A percentile compares a stretch with the other conserved stretches of the same genome.
phyloP scores from a whole-genome alignment of 306 rosid species.

The Castanea crenata region DNA sequence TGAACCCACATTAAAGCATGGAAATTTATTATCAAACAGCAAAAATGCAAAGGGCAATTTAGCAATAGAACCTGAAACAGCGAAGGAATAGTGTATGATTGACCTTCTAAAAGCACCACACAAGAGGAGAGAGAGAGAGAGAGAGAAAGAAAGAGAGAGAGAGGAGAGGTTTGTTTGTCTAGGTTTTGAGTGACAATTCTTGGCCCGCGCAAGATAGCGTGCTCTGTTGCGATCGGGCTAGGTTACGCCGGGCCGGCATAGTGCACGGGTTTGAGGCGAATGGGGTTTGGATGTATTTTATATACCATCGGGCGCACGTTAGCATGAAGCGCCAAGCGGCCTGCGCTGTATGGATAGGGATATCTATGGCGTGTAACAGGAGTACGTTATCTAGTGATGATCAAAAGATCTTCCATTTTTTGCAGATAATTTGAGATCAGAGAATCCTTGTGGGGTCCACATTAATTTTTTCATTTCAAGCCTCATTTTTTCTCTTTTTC shows the following conservation, averaged over 20 bases:
- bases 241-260: constrained; percentile 15
- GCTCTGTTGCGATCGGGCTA: neutral
- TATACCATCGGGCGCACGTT: neutral
- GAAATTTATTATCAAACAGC: constrained; percentile 18
- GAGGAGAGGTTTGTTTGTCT: constrained; percentile 24
- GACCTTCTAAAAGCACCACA: constrained; percentile 44
- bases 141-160: neutral
- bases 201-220: constrained; percentile 19
- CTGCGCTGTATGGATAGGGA: neutral
- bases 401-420: neutral
- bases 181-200: constrained; percentile 22
- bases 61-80: constrained; percentile 45
- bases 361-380: neutral
- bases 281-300: neutral
- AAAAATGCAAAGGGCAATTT: constrained; percentile 28
- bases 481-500: too few species aligned
- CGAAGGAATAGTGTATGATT: constrained; percentile 39
- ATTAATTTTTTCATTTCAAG: too few species aligned
- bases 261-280: neutral
- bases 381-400: neutral
- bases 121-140: neutral
- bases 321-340: neutral
- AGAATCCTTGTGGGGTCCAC: too few species aligned
- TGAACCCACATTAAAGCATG: constrained; percentile 1
- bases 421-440: neutral